These are phyloP conservation scores for Phellopilus nigrolimitatus DNA, from an alignment of 1,284 basidiomycete genomes.

Conservation along the genomic window DNA sequence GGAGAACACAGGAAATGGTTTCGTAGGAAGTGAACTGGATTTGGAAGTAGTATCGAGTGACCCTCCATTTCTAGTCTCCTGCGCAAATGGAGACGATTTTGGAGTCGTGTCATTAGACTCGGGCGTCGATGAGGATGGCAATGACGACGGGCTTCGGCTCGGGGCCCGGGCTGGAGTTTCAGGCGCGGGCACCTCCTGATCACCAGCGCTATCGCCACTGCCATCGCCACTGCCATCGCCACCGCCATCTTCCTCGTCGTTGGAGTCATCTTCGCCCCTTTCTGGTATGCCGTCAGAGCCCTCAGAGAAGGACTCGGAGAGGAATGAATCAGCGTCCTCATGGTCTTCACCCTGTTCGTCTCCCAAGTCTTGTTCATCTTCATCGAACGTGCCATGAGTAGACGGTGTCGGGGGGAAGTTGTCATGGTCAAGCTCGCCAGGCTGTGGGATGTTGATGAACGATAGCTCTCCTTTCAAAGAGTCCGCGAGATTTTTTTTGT, in stretches of 20 bases:
- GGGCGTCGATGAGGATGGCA: no score
- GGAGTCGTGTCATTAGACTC: not conserved
- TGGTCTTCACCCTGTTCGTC: constrained; percentile 25
- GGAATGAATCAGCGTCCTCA: constrained; percentile 22
- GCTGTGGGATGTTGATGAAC: constrained; percentile 12
- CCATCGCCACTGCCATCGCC: constrained; percentile 20
- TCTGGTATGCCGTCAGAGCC: constrained; percentile 24
- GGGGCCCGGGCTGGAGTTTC: constrained; percentile 12
- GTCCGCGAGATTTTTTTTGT: not conserved
- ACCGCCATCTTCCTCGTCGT: constrained; percentile 28
- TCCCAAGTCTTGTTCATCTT: constrained; percentile 20
- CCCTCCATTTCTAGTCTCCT: no score
- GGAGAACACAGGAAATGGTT: constrained; percentile 18
- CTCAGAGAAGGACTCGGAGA: constrained; percentile 22
- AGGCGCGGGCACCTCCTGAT: constrained; percentile 20
- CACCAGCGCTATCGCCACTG: constrained; percentile 14
- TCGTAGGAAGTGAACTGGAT: not conserved
- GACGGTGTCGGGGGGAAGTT: constrained; percentile 19
- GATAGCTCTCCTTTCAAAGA: constrained; percentile 3
- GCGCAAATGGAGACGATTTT: constrained; percentile 3
- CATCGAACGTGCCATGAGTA: constrained; percentile 16
- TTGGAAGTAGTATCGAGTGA: not conserved
- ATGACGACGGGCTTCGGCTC: constrained; percentile 28
- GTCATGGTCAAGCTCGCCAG: constrained; percentile 17
- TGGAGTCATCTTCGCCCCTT: constrained; percentile 31